Evolutionary conservation across 1,139 yeast species (phyloP).

Genomic region (Protomyces inouyei): DNA sequence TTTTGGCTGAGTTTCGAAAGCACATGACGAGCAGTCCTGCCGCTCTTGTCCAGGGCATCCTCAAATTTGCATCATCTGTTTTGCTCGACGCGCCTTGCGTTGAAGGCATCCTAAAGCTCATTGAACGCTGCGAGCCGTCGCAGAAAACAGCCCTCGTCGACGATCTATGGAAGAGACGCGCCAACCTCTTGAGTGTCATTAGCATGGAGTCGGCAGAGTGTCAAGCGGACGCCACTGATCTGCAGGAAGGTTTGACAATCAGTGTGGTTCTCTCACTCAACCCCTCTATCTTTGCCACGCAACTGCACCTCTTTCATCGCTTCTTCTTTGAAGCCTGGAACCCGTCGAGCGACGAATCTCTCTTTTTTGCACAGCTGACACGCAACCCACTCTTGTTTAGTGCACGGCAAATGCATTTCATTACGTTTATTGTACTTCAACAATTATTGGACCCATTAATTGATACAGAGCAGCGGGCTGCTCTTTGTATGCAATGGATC

Average conservation of each 20-base stretch:
- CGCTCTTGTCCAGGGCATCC: background rate
- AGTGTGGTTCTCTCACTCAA: constrained; percentile 22
- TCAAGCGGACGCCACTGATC: background rate
- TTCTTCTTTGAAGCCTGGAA: constrained; percentile 25
- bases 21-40: background rate
- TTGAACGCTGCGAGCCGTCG: background rate
- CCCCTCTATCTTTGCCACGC: constrained; percentile 14
- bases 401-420: constrained; percentile 66
- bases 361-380: constrained; percentile 37
- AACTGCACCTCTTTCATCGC: constrained; percentile 25
- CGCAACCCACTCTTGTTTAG: constrained; percentile 51
- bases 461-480: constrained; percentile 51
- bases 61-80: background rate
- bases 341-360: constrained; percentile 25
- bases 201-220: background rate
- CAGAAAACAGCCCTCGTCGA: background rate
- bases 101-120: constrained; percentile 9
- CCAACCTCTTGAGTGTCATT: constrained; percentile 9
- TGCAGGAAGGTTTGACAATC: background rate
- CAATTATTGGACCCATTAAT: constrained; percentile 52
- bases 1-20: constrained; percentile 2
- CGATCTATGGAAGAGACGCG: constrained; percentile 4
- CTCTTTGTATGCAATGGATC: constrained; percentile 75
- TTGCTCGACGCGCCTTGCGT: constrained; percentile 7
- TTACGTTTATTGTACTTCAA: constrained; percentile 64